phyloP scores from a whole-genome alignment of 306 rosid genomes.

The Malus domestica region ASM211411v1 NC_041803.1:4866501-4867000 shows the following conservation, averaged over 20 bases:
- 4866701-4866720: conserved; percentile 8
- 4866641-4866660: conserved; percentile 37
- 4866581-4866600: conserved; percentile 95
- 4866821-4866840: conserved; percentile 55
- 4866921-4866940: no score
- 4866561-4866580: conserved; percentile 77
- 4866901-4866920: no score
- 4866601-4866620: conserved; percentile 82
- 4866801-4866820: conserved; percentile 47
- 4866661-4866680: conserved; percentile 33
- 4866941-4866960: neutral
- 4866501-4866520: conserved; percentile 65
- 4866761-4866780: conserved; percentile 54
- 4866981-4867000: no score
- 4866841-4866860: conserved; percentile 47
- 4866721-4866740: conserved; percentile 33
- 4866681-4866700: conserved; percentile 1
- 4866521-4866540: conserved; percentile 90
- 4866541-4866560: conserved; percentile 78
- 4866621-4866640: conserved; percentile 39
- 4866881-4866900: conserved; percentile 49
- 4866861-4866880: conserved; percentile 30
- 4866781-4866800: conserved; percentile 16
- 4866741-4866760: conserved; percentile 49
- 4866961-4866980: no score